Evolutionary conservation across 2,329 filamentous ascomycete genomes (phyloP).

Genomic region (Cladosporium sp.): DNA sequence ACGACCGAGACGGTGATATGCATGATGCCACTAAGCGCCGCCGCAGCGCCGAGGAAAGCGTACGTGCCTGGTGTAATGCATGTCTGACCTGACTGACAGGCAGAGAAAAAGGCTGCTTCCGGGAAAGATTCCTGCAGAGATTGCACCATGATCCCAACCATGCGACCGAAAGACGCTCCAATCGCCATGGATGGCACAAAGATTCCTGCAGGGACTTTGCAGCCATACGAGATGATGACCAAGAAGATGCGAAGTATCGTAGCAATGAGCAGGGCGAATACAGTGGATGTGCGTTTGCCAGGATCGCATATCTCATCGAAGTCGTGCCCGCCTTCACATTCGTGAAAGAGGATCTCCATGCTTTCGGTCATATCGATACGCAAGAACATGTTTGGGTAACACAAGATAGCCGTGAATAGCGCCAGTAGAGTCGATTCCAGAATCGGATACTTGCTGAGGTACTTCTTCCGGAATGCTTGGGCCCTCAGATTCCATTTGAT

Average conservation of each 20-base stretch:
- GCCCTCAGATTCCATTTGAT: slow-evolving; percentile 96
- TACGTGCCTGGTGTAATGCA: slow-evolving; percentile 98
- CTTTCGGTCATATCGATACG: slow-evolving; percentile 99
- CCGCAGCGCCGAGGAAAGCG: slow-evolving; percentile 88
- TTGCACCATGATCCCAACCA: slow-evolving; percentile 92
- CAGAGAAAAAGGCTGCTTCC: slow-evolving; percentile 75
- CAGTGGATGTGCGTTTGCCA: slow-evolving; percentile 63
- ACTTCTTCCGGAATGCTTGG: slow-evolving; percentile 91
- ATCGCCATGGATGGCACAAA: slow-evolving; percentile 99
- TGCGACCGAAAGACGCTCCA: slow-evolving; percentile 87
- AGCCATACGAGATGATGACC: slow-evolving; percentile 94
- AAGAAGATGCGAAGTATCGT: slow-evolving; percentile 77
- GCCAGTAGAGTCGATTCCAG: slow-evolving; percentile 83
- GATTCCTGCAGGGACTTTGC: slow-evolving; percentile 95
- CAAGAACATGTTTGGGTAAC: slow-evolving; percentile 93
- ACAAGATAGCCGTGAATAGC: slow-evolving; percentile 80
- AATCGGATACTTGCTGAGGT: slow-evolving; percentile 77
- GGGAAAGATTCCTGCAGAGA: slow-evolving; percentile 82
- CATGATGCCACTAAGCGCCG: slow-evolving; percentile 94
- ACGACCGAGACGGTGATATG: slow-evolving; percentile 95
- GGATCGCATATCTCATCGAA: slow-evolving; percentile 83
- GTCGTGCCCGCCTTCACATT: slow-evolving; percentile 84
- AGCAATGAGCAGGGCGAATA: slow-evolving; percentile 72
- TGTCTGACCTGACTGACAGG: slow-evolving; percentile 84
- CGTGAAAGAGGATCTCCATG: slow-evolving; percentile 95